These are phyloP conservation scores for Yamagishiella unicocca DNA, from an alignment of 139 green algal species.

Conservation along the genomic window DNA sequence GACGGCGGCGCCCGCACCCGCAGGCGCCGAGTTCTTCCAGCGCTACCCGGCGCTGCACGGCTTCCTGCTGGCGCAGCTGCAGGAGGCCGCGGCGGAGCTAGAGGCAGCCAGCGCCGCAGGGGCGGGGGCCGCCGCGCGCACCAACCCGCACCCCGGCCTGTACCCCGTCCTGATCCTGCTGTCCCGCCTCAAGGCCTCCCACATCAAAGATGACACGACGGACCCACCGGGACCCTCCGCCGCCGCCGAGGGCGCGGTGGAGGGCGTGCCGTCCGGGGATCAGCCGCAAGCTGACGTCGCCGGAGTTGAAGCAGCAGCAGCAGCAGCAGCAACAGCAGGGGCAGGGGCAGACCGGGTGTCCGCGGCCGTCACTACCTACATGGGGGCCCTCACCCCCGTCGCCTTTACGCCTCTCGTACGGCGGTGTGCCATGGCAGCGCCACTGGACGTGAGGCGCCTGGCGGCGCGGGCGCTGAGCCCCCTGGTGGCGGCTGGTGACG, in stretches of 20 bases:
- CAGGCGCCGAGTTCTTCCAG: slow-evolving; percentile 87
- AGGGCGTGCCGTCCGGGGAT: no score
- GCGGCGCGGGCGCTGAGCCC: slow-evolving; percentile 77
- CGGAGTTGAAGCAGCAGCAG: neutral
- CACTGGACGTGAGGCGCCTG: slow-evolving; percentile 76
- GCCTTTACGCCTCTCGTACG: slow-evolving; percentile 75
- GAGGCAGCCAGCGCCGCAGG: neutral
- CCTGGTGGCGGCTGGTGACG: slow-evolving; percentile 67
- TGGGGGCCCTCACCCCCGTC: slow-evolving; percentile 63
- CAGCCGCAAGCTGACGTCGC: no score
- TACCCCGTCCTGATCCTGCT: slow-evolving; percentile 89
- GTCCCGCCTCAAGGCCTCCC: slow-evolving; percentile 74
- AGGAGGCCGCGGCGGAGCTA: slow-evolving; percentile 48
- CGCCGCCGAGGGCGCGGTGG: no score
- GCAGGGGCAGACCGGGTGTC: neutral
- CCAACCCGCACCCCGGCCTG: slow-evolving; percentile 78
- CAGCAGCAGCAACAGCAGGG: neutral
- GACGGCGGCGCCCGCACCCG: neutral
- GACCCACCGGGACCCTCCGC: no score
- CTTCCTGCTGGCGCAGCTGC: slow-evolving; percentile 83
- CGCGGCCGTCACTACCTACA: neutral
- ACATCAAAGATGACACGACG: neutral
- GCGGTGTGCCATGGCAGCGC: slow-evolving; percentile 62
- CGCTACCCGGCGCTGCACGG: slow-evolving; percentile 84
- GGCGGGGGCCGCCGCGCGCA: neutral